Conservation (phyloP, 2,329 filamentous ascomycete genomes). For the Rhinocladiella similis region DNA sequence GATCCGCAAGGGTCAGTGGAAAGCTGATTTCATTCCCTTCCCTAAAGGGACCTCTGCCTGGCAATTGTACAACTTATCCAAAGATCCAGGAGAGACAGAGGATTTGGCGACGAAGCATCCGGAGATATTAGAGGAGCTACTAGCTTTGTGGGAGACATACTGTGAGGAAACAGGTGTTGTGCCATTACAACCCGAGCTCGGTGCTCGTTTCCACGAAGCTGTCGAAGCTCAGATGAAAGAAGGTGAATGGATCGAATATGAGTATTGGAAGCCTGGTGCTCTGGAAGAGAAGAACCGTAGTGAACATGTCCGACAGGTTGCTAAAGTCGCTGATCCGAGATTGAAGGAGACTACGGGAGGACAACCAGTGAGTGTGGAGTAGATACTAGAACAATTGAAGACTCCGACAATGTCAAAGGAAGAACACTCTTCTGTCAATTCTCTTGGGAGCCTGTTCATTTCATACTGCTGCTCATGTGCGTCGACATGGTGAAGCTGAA, state of each 20-base stretch:
- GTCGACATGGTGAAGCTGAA: too few species aligned
- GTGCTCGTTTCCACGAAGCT: constrained; percentile 56
- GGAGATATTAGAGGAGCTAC: constrained; percentile 48
- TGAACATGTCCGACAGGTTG: constrained; percentile 36
- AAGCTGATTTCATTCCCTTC: constrained; percentile 59
- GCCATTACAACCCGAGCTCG: constrained; percentile 58
- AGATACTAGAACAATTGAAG: not conserved
- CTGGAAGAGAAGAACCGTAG: constrained; percentile 39
- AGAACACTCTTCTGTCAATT: too few species aligned
- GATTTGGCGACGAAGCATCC: constrained; percentile 45
- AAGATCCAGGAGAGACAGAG: constrained; percentile 54
- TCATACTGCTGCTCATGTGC: too few species aligned
- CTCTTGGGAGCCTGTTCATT: too few species aligned
- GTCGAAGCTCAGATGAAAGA: constrained; percentile 66
- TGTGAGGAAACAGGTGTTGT: constrained; percentile 34
- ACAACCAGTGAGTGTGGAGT: constrained; percentile 10
- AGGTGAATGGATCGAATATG: constrained; percentile 66
- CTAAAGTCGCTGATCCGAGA: constrained; percentile 26
- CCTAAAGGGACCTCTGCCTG: constrained; percentile 57
- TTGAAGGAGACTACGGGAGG: constrained; percentile 14
- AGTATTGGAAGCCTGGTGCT: constrained; percentile 61
- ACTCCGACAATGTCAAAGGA: too few species aligned
- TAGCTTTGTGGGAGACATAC: constrained; percentile 54
- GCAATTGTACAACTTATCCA: constrained; percentile 57
- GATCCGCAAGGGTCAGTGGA: constrained; percentile 58